Evolutionary conservation across 2,329 filamentous ascomycete species (phyloP), one percentile per base, ranked within the genome.

Genomic region (Cladosporium sp.): DNA sequence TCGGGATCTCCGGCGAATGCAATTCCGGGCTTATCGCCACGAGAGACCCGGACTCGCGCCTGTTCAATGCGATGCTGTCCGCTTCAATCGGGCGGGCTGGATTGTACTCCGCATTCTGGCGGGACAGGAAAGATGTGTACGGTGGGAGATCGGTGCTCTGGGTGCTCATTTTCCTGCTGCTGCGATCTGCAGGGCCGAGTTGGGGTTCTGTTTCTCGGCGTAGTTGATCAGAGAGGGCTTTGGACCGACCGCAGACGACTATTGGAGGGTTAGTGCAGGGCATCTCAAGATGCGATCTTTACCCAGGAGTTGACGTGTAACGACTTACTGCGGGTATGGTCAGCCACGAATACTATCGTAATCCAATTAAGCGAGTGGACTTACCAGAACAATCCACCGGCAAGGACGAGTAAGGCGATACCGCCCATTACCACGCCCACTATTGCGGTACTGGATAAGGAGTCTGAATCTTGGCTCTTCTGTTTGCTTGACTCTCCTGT

Each of bases 391-490:
- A 86, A 74, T 0, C 85, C 72, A 3, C 81, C 87, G 50, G 84
- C 71, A 42, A 80, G 76, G 8, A 84, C 75, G 5, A 92, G 77
- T 42, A 90, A 70, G 24, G 86, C 72, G 4, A 85, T 75, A 0
- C 80, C 85, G 40, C 85, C 85, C 44, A 85, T 77, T 75, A 83
- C 89, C 72, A 89, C 77, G 12, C 76, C 76, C 1, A 70, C 73
- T 39, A 78, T 77, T 2, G 71, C 74, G 13, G 74, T 74, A 25
- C 65, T 64, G 1, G 71, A 71, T 4, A 78, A 68, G 10, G 56
- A 58, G 49, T 56, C 57, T 3, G 19, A 25, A 52, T 10, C n/a
- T 57, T 37, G 10, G 60, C 58, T 7, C 60, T 58, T 24, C 52
- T 44, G 15, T 56, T 37, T 19, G 62, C 49, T 42, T 19, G 10